Evolutionary conservation across 176 grass and related monocot genomes (phyloP).

Genomic region (Raddia distichophylla): DNA sequence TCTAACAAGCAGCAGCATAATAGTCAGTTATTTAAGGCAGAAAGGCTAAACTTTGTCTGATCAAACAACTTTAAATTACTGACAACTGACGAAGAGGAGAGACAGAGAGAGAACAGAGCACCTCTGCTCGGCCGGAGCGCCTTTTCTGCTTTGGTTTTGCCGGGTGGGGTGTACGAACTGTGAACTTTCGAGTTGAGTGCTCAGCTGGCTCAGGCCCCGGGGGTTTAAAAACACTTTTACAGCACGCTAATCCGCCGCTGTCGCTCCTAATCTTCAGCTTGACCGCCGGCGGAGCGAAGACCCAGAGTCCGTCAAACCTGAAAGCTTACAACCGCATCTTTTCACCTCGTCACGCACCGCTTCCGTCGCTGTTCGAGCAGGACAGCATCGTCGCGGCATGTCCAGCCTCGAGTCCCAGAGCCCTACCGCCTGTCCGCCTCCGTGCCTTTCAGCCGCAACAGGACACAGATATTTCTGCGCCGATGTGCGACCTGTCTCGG

Average conservation of each 20-base stretch:
- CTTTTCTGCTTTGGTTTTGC: not conserved
- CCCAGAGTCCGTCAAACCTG: not conserved
- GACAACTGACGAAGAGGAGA: not conserved
- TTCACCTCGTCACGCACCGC: not conserved
- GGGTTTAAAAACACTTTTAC: too few species aligned
- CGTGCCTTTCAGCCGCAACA: slow-evolving; percentile 6
- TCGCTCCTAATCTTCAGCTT: not conserved
- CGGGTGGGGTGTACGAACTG: not conserved
- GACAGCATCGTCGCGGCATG: not conserved
- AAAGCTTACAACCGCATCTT: not conserved
- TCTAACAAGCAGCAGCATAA: too few species aligned
- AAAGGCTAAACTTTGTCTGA: not conserved
- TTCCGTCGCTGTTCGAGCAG: not conserved
- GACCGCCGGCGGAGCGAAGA: not conserved
- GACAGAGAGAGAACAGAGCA: not conserved
- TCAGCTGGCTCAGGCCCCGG: too few species aligned
- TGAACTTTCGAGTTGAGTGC: too few species aligned
- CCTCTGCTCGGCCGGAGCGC: not conserved
- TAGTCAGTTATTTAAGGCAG: not conserved
- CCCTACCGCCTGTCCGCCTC: not conserved
- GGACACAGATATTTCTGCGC: not conserved
- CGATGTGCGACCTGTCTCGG: too few species aligned
- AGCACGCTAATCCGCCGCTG: not conserved
- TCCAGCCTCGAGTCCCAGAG: not conserved
- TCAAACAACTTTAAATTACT: too few species aligned